A percentile compares a stretch with the other conserved stretches of the same genome.
Conservation (phyloP, 2,329 filamentous ascomycete genomes). For the Pochonia chlamydosporia region DNA sequence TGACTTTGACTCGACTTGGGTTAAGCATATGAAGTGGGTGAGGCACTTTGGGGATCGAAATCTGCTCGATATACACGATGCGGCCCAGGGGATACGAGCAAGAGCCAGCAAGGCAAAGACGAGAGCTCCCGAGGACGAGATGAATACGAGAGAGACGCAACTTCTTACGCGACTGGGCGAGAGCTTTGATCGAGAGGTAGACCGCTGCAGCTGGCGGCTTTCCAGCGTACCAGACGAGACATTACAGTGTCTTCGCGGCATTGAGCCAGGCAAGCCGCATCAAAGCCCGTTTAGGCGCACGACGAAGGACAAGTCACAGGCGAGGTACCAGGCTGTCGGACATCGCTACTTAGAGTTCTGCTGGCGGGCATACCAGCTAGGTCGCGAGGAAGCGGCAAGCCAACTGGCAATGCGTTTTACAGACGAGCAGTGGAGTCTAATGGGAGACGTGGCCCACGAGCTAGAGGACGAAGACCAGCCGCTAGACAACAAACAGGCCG, state of each 20-base stretch:
- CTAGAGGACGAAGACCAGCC: not conserved
- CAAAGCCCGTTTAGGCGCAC: not conserved
- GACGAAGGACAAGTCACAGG: not conserved
- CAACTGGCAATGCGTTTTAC: not conserved
- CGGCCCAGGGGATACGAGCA: not conserved
- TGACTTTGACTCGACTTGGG: not conserved
- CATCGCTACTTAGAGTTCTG: not conserved
- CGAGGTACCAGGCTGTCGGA: not conserved
- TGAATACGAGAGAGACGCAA: not conserved
- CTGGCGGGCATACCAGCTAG: not conserved
- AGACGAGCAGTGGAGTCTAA: not conserved
- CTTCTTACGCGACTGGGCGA: not conserved
- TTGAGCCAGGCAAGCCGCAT: not conserved
- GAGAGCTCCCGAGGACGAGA: not conserved
- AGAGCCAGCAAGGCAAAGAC: not conserved
- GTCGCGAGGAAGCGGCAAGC: not conserved
- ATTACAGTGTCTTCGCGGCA: not conserved
- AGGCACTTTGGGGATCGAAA: not conserved
- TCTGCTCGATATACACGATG: not conserved
- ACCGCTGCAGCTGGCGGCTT: not conserved
- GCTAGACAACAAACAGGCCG: not conserved
- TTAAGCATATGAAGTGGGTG: not conserved
- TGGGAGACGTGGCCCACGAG: not conserved
- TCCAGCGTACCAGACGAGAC: not conserved
- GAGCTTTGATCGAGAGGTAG: not conserved